Percentiles rank a stretch among this genome's conserved stretches.
Conservation (phyloP, 2,329 filamentous ascomycete genomes). For the Colletotrichum orchidophilum region DNA sequence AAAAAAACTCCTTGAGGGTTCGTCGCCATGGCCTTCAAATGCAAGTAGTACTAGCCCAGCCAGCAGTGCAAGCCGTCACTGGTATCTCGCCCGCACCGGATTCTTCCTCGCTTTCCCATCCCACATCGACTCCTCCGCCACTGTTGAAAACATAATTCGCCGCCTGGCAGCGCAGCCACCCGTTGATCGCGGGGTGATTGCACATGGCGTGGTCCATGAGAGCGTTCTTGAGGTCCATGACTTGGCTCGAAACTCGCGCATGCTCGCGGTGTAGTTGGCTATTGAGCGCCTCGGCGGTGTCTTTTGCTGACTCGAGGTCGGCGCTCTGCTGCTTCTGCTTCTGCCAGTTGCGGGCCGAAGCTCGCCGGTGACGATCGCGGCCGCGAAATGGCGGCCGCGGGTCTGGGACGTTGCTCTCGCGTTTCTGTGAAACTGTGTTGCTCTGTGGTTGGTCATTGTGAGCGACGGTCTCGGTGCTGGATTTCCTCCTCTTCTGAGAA, state of each 20-base stretch:
- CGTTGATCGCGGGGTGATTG: conserved; percentile 19
- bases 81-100: neutral
- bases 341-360: conserved; percentile 31
- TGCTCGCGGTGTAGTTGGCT: conserved; percentile 3
- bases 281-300: conserved; percentile 8
- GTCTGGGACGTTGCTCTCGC: neutral
- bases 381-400: neutral
- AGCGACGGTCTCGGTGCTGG: too few species aligned
- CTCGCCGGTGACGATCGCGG: conserved; percentile 22
- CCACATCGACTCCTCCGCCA: neutral
- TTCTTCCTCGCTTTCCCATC: neutral
- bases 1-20: too few species aligned
- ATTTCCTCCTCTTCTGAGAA: neutral
- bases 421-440: neutral
- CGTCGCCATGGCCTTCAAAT: neutral
- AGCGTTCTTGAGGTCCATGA: conserved; percentile 14
- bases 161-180: conserved; percentile 21
- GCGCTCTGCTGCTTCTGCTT: conserved; percentile 21
- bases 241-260: conserved; percentile 5
- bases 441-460: neutral
- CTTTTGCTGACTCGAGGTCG: conserved; percentile 11
- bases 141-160: neutral
- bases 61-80: neutral
- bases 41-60: neutral
- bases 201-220: conserved; percentile 25